Conservation (phyloP, 805 yeast species). For the Yarrowia phangngaensis region DNA sequence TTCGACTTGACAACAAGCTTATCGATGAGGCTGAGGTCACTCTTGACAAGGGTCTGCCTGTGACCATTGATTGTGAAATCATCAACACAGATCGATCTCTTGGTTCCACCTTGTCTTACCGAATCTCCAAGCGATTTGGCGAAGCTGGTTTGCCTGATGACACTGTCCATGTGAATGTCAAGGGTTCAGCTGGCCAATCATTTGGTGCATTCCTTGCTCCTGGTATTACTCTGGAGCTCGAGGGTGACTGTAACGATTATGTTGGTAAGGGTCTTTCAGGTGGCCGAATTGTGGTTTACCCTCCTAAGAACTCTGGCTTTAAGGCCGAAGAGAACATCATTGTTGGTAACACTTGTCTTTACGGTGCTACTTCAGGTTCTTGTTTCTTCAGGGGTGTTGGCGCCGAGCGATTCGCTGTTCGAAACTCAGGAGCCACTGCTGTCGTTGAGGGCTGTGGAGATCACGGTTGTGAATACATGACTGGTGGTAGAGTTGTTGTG, state of each 20-base stretch:
- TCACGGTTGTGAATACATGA: constrained; percentile 99
- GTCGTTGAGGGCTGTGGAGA: constrained; percentile 98
- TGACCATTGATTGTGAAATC: constrained; percentile 86
- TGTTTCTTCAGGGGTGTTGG: constrained; percentile 96
- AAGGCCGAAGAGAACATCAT: constrained; percentile 95
- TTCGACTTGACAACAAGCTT: constrained; percentile 90
- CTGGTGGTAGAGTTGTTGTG: constrained; percentile 96
- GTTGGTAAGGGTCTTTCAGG: constrained; percentile 97
- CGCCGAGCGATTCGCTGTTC: constrained; percentile 96
- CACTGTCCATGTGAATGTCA: constrained; percentile 86
- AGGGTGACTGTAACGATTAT: constrained; percentile 97
- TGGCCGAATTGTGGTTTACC: constrained; percentile 87
- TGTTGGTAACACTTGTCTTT: constrained; percentile 95
- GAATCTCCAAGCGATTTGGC: constrained; percentile 90
- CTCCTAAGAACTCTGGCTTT: constrained; percentile 77
- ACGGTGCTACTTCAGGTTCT: constrained; percentile 95
- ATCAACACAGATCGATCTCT: constrained; percentile 95
- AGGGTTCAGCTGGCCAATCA: constrained; percentile 96
- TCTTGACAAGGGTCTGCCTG: constrained; percentile 94
- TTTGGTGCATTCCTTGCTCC: constrained; percentile 97
- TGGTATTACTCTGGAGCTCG: constrained; percentile 90
- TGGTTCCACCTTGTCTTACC: constrained; percentile 91
- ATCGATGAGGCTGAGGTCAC: constrained; percentile 95
- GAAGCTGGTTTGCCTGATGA: constrained; percentile 92
- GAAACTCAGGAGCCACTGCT: constrained; percentile 97